phyloP scores from a whole-genome alignment of 371 early-diverging fungal species.

The Mortierella sp. region DNA sequence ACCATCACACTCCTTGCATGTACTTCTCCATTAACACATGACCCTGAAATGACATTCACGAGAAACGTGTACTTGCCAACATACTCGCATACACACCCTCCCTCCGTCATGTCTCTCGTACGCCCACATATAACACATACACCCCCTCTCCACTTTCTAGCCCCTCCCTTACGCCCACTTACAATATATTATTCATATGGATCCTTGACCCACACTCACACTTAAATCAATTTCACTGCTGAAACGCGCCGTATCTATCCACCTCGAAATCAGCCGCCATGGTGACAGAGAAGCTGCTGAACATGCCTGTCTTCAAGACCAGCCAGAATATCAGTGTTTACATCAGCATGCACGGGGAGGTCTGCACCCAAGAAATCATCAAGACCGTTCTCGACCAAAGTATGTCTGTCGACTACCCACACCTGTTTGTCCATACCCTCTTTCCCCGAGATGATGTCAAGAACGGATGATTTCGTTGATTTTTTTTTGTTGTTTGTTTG shows the following conservation, averaged over 20 bases:
- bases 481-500: neutral
- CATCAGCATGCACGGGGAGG: slow-evolving; percentile 77
- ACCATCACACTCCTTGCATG: neutral
- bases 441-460: neutral
- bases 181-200: neutral
- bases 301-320: slow-evolving; percentile 61
- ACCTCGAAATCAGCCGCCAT: slow-evolving; percentile 56
- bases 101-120: no score
- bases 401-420: slow-evolving; percentile 11
- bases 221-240: neutral
- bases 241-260: neutral
- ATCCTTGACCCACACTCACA: neutral
- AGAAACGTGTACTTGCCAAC: neutral
- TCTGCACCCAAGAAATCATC: slow-evolving; percentile 70
- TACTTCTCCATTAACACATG: neutral
- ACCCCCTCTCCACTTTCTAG: neutral
- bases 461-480: neutral
- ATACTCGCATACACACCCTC: neutral
- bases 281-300: slow-evolving; percentile 64
- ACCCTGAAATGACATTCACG: neutral
- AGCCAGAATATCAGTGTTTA: slow-evolving; percentile 74
- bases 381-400: slow-evolving; percentile 61
- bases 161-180: neutral
- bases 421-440: neutral
- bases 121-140: neutral